Base-by-base conservation (phyloP, 192 early-diverging fungal genomes). In the Podila verticillata region DNA sequence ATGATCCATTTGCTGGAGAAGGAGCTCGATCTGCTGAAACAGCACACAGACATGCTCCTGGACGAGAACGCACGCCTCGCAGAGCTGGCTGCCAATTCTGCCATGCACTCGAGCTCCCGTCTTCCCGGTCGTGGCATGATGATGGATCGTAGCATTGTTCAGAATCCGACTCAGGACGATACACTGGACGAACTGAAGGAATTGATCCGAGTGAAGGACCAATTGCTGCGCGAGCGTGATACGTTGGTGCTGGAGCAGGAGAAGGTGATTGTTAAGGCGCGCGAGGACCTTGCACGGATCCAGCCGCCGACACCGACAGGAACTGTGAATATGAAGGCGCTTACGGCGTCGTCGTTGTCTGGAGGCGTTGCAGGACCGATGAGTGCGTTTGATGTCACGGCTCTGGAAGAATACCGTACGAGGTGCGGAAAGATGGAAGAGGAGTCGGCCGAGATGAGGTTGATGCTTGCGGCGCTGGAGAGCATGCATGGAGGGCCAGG, bases 1-100 rank as follows among this genome's bases (percentile, higher is more conserved):
- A 77, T 79, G 51, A 65, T 68, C 6, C 62, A 63, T 10, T 32
- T 82, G 30, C 61, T 87, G 3, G 84, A 84, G 29, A 81, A 73
- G 24, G 72, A 83, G 44, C 24, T 87, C 7, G 79, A 82, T n/a
- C 49, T 81, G 0, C 32, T 81, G 22, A 74, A 84, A 63, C 74
- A 84, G 15, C 71, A 74, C 56, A 80, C 77, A 0, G 77, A 80
- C 17, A 57, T 72, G 28, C 34, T 80, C 6, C 22, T 80, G 65
- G 77, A 80, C 34, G 77, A 72, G 61, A 80, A 80, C 36, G 77
- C 77, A 9, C 48, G 77, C 3, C 56, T 80, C 0, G 77, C 77
- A 0, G 70, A 80, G 0, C 39, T 80, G 13, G 77, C 77, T 0
- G 77, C 77, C 7, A 68, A 68, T 7, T 62, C 48, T 9, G 63